Evolutionary conservation across 371 early-diverging fungal genomes (phyloP).

Genomic region (Mortierella sp.): DNA sequence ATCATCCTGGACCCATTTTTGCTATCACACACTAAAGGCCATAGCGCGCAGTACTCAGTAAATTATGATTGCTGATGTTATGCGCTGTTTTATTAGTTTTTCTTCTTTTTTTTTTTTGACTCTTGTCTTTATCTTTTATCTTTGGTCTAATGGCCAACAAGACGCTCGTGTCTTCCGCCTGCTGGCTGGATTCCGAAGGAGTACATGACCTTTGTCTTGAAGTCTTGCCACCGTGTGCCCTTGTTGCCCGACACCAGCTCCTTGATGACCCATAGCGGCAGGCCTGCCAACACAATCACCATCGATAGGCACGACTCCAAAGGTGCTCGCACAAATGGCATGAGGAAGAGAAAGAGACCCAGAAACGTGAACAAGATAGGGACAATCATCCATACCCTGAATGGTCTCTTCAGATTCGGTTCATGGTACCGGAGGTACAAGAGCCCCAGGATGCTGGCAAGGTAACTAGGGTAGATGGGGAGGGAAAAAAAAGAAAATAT

Average conservation of each 20-base stretch:
- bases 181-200: constrained; percentile 28
- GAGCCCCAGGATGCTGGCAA: constrained; percentile 59
- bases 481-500: too few relatives aligned
- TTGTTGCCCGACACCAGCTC: constrained; percentile 51
- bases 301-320: constrained; percentile 59
- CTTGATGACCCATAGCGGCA: constrained; percentile 51
- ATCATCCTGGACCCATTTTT: too few relatives aligned
- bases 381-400: constrained; percentile 68
- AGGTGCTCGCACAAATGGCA: constrained; percentile 72
- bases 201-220: constrained; percentile 31
- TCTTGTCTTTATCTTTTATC: not conserved
- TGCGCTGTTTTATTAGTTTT: not conserved
- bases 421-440: constrained; percentile 69
- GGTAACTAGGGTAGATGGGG: constrained; percentile 20
- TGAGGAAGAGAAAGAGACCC: constrained; percentile 69
- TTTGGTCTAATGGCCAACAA: constrained; percentile 10
- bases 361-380: constrained; percentile 69
- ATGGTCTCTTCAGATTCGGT: constrained; percentile 71
- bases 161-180: constrained; percentile 51
- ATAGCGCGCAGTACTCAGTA: too few relatives aligned
- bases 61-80: too few relatives aligned
- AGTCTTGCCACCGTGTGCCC: constrained; percentile 50
- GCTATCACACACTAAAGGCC: too few relatives aligned
- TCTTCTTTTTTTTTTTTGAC: constrained; percentile 5
- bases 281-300: constrained; percentile 44